Evolutionary conservation across 148 eudicot species (phyloP).

Genomic region (Fallopia convolvulus): DNA sequence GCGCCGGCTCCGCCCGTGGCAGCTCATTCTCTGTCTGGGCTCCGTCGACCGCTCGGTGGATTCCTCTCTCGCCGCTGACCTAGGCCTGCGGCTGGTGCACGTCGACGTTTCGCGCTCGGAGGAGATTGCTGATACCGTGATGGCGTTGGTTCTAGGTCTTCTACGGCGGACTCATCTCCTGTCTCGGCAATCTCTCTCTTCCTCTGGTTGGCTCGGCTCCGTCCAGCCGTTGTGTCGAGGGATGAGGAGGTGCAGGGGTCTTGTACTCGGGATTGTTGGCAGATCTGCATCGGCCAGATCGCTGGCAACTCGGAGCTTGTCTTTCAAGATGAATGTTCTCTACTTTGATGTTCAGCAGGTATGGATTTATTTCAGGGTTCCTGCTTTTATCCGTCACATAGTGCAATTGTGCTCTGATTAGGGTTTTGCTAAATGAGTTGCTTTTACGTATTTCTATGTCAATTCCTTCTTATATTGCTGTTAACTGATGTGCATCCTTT

Average conservation of each 20-base stretch:
- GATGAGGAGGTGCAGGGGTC: conserved; percentile 91
- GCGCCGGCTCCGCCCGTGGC: conserved; percentile 86
- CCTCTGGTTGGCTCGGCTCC: conserved; percentile 93
- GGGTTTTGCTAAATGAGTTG: neutral
- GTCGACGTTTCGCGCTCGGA: conserved; percentile 86
- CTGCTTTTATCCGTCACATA: neutral
- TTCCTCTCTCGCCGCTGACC: conserved; percentile 84
- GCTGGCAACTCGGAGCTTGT: conserved; percentile 86
- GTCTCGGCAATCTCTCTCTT: conserved; percentile 73
- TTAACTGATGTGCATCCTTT: neutral
- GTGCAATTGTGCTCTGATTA: neutral
- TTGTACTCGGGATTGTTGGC: conserved; percentile 90
- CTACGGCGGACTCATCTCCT: conserved; percentile 75
- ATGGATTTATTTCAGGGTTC: neutral
- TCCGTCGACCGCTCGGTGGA: conserved; percentile 82
- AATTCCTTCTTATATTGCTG: neutral
- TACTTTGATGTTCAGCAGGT: conserved; percentile 81
- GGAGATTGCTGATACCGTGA: conserved; percentile 91
- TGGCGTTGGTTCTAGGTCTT: conserved; percentile 77
- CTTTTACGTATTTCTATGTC: neutral
- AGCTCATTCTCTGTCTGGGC: conserved; percentile 90
- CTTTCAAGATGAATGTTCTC: conserved; percentile 92
- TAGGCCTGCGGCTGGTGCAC: conserved; percentile 68
- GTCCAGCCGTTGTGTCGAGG: conserved; percentile 95
- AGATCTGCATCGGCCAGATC: conserved; percentile 85